These are phyloP conservation scores for Podila clonocystis DNA, from an alignment of 192 early-diverging fungal genomes.

Conservation along the genomic window DNA sequence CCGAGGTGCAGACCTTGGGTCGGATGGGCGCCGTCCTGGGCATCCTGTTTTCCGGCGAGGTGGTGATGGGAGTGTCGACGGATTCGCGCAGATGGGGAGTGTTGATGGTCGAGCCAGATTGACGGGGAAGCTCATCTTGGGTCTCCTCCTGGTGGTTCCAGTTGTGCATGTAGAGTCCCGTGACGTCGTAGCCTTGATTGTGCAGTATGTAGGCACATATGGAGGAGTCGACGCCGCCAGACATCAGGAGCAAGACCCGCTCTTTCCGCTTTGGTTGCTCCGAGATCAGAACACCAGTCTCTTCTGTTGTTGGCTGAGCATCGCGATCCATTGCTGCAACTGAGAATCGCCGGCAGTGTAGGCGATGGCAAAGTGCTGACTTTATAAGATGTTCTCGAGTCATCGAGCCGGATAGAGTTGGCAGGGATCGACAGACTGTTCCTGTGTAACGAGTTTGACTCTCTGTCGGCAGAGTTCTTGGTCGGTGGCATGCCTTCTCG, in stretches of 20 bases:
- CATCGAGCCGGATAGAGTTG: too few species aligned
- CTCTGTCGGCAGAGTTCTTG: neutral
- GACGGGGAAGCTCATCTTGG: slow-evolving; percentile 66
- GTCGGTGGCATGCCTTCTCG: neutral
- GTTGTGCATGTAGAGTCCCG: slow-evolving; percentile 94
- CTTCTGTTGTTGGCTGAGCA: too few species aligned
- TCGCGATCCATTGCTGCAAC: too few species aligned
- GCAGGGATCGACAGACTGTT: too few species aligned
- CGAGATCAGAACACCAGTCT: too few species aligned
- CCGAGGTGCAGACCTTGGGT: slow-evolving; percentile 73
- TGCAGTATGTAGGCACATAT: slow-evolving; percentile 84
- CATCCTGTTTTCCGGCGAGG: neutral
- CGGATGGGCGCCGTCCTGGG: slow-evolving; percentile 26
- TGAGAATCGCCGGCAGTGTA: too few species aligned
- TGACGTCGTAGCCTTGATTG: slow-evolving; percentile 69
- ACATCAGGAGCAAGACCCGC: slow-evolving; percentile 84
- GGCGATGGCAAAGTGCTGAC: too few species aligned
- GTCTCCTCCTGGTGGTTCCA: slow-evolving; percentile 78
- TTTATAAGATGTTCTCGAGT: too few species aligned
- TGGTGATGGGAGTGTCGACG: neutral
- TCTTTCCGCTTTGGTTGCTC: neutral
- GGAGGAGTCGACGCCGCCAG: slow-evolving; percentile 95
- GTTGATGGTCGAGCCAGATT: neutral
- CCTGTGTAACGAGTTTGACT: neutral
- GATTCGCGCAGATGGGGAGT: neutral